These are phyloP conservation scores for Pleoardoris graminearum DNA, from an alignment of 2,329 filamentous ascomycete genomes.

Conservation along the genomic window DNA sequence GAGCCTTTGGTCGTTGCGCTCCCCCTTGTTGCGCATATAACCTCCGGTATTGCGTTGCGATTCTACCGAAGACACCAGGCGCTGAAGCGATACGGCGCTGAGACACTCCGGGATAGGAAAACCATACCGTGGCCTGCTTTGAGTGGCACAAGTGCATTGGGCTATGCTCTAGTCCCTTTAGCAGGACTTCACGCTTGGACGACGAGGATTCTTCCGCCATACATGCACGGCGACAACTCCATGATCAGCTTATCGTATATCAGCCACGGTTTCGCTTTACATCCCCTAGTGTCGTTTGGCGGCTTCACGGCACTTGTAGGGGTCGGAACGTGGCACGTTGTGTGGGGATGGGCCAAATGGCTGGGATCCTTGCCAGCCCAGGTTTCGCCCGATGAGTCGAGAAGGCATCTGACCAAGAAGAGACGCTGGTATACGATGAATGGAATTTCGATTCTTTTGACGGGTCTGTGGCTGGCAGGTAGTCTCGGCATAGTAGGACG, in stretches of 20 bases:
- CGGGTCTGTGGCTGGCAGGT: constrained; percentile 78
- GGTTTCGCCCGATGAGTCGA: constrained; percentile 54
- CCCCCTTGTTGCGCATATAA: constrained; percentile 75
- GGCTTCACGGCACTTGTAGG: constrained; percentile 71
- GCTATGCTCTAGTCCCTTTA: constrained; percentile 69
- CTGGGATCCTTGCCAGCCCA: constrained; percentile 65
- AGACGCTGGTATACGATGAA: constrained; percentile 74
- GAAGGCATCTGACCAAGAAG: constrained; percentile 59
- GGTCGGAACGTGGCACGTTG: constrained; percentile 73
- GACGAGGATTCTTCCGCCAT: constrained; percentile 75
- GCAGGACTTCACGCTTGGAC: constrained; percentile 72
- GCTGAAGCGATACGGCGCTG: constrained; percentile 73
- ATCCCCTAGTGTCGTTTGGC: constrained; percentile 66
- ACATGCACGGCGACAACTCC: constrained; percentile 81
- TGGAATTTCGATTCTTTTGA: constrained; percentile 60
- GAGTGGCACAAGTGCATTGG: constrained; percentile 70
- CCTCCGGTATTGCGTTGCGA: constrained; percentile 75
- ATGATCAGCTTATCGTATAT: constrained; percentile 83
- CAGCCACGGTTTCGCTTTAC: constrained; percentile 78
- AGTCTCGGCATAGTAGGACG: constrained; percentile 76
- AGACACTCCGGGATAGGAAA: constrained; percentile 57
- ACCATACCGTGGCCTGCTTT: constrained; percentile 68
- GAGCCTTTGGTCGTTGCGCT: constrained; percentile 79
- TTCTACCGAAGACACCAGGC: constrained; percentile 73
- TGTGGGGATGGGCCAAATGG: constrained; percentile 87